phyloP scores from a whole-genome alignment of 768 basidiomycete species.

The Amanita inopinata region DNA sequence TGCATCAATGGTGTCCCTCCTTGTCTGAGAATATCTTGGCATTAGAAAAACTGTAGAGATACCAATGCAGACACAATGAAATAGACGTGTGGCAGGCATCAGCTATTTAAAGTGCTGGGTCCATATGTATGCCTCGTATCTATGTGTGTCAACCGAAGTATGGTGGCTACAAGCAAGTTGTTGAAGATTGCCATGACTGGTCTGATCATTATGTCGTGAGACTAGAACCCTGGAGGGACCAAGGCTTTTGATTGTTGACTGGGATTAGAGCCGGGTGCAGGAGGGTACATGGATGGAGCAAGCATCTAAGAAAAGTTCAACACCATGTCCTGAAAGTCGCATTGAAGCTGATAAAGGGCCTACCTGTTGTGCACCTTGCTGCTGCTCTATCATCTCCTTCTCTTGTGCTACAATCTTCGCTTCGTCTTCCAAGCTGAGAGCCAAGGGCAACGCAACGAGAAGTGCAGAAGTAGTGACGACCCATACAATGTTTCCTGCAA shows the following conservation, averaged over 20 bases:
- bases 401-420: slow-evolving; percentile 91
- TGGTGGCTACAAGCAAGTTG: neutral
- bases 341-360: slow-evolving; percentile 18
- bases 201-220: neutral
- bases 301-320: slow-evolving; percentile 52
- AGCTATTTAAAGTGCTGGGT: too few relatives aligned
- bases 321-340: slow-evolving; percentile 9
- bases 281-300: slow-evolving; percentile 50
- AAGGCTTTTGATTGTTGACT: slow-evolving; percentile 47
- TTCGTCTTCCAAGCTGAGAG: slow-evolving; percentile 92
- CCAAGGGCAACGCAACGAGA: slow-evolving; percentile 88
- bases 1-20: neutral
- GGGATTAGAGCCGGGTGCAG: slow-evolving; percentile 22
- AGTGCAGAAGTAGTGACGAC: slow-evolving; percentile 89
- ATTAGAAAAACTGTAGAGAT: slow-evolving; percentile 4
- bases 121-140: too few relatives aligned
- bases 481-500: slow-evolving; percentile 89
- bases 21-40: neutral
- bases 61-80: too few relatives aligned
- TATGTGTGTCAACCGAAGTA: too few relatives aligned
- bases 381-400: slow-evolving; percentile 87
- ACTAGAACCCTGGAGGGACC: slow-evolving; percentile 80
- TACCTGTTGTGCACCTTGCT: slow-evolving; percentile 88
- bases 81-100: too few relatives aligned
- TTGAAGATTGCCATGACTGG: neutral